Evolutionary conservation across 2,329 filamentous ascomycete genomes (phyloP).

Genomic region (Penicillium sp.): DNA sequence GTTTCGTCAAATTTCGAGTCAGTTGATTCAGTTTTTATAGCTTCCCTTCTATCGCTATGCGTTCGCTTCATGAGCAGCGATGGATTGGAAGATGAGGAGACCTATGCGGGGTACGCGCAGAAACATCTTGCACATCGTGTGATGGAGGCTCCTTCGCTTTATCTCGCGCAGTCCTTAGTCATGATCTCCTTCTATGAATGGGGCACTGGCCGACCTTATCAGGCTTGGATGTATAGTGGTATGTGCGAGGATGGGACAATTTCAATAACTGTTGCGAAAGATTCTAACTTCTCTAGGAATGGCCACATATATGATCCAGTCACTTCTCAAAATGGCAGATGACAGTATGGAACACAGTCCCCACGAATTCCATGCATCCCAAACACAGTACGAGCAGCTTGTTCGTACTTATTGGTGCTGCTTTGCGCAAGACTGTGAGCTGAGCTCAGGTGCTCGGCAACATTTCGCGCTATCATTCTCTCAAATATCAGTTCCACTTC

Average conservation of each 20-base stretch:
- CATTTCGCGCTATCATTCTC: conserved; percentile 47
- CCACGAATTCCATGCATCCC: conserved; percentile 41
- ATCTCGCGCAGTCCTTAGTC: conserved; percentile 45
- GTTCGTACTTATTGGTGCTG: conserved; percentile 48
- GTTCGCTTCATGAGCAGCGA: conserved; percentile 40
- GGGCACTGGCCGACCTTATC: conserved; percentile 44
- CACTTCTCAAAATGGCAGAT: conserved; percentile 44
- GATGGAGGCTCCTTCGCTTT: conserved; percentile 43
- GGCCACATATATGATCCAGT: conserved; percentile 49
- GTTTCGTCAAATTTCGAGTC: conserved; percentile 38
- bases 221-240: conserved; percentile 50
- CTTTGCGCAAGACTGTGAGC: conserved; percentile 47
- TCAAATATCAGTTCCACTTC: conserved; percentile 45
- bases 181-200: conserved; percentile 47
- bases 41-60: conserved; percentile 43
- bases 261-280: background rate
- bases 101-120: conserved; percentile 43
- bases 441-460: conserved; percentile 46
- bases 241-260: conserved; percentile 5
- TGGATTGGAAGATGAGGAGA: conserved; percentile 35
- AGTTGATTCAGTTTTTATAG: conserved; percentile 44
- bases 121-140: conserved; percentile 39
- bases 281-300: conserved; percentile 37
- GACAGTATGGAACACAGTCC: conserved; percentile 47
- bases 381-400: conserved; percentile 46